Percentiles rank a stretch among this genome's conserved stretches.
These are phyloP conservation scores for Geotrichum reessii DNA, from an alignment of 1,139 yeast genomes.

Conservation along the genomic window DNA sequence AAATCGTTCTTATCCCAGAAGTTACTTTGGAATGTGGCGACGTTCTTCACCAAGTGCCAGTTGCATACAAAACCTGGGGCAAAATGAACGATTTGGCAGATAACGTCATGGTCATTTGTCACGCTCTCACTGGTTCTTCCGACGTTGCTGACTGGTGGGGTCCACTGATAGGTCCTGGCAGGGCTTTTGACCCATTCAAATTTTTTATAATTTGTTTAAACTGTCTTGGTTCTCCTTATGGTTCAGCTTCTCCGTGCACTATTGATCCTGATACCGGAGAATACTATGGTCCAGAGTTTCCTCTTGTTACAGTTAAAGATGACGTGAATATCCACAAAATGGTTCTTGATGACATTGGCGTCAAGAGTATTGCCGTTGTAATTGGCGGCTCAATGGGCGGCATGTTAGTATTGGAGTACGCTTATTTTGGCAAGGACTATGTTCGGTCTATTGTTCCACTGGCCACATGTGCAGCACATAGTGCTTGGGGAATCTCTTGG, in stretches of 20 bases:
- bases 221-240: constrained; percentile 92
- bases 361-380: constrained; percentile 70
- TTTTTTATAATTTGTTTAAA: constrained; percentile 84
- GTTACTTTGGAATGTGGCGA: constrained; percentile 80
- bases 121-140: constrained; percentile 91
- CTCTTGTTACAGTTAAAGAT: constrained; percentile 84
- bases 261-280: constrained; percentile 64
- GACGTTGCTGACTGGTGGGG: constrained; percentile 99
- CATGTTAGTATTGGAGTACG: constrained; percentile 89
- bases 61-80: constrained; percentile 97
- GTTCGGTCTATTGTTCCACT: constrained; percentile 72
- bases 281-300: constrained; percentile 90
- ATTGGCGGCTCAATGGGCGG: constrained; percentile 99
- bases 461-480: constrained; percentile 90
- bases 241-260: constrained; percentile 88
- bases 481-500: constrained; percentile 99
- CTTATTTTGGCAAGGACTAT: constrained; percentile 63
- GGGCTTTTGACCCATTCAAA: constrained; percentile 85
- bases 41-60: constrained; percentile 64
- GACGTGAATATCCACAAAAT: constrained; percentile 75
- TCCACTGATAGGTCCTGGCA: constrained; percentile 76
- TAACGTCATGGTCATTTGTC: constrained; percentile 83
- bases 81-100: constrained; percentile 56
- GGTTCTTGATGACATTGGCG: constrained; percentile 67
- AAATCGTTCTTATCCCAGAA: constrained; percentile 72